phyloP scores from a whole-genome alignment of 768 basidiomycete species.

The Leccinum fibrillosum region DNA sequence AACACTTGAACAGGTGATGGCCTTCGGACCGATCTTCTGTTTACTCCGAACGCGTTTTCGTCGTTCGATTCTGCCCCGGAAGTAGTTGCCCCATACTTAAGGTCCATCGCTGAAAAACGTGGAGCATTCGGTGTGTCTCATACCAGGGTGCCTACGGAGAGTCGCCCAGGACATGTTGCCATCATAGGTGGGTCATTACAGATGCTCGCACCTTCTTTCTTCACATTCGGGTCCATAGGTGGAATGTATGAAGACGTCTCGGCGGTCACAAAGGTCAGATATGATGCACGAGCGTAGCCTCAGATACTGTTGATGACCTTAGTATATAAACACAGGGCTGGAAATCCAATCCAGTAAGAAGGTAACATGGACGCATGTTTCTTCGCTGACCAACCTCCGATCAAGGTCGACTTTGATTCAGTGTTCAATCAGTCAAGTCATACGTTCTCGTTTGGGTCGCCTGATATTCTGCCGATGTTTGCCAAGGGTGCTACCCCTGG shows the following conservation, averaged over 20 bases:
- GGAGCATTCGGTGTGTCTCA: constrained; percentile 85
- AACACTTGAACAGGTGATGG: constrained; percentile 61
- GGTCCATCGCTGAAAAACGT: constrained; percentile 58
- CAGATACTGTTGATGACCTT: background rate
- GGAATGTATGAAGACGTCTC: constrained; percentile 93
- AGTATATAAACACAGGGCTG: constrained; percentile 52
- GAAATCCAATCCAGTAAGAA: constrained; percentile 74
- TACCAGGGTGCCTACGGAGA: constrained; percentile 85
- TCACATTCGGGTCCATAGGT: constrained; percentile 35
- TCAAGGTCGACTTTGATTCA: constrained; percentile 75
- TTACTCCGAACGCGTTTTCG: constrained; percentile 60
- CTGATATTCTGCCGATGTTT: constrained; percentile 90
- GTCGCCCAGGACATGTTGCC: constrained; percentile 85
- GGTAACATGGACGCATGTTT: background rate
- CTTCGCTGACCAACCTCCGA: constrained; percentile 1
- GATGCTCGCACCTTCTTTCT: background rate
- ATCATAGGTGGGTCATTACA: constrained; percentile 57
- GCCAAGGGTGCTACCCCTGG: constrained; percentile 65
- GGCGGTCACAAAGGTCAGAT: constrained; percentile 74
- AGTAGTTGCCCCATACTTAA: constrained; percentile 70
- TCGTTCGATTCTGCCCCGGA: constrained; percentile 48
- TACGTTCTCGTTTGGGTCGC: constrained; percentile 83
- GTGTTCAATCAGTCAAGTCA: constrained; percentile 79
- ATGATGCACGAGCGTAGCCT: background rate
- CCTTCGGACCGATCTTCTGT: constrained; percentile 76